Conservation (phyloP, 257 asterid genomes). For the Sherardia arvensis region DNA sequence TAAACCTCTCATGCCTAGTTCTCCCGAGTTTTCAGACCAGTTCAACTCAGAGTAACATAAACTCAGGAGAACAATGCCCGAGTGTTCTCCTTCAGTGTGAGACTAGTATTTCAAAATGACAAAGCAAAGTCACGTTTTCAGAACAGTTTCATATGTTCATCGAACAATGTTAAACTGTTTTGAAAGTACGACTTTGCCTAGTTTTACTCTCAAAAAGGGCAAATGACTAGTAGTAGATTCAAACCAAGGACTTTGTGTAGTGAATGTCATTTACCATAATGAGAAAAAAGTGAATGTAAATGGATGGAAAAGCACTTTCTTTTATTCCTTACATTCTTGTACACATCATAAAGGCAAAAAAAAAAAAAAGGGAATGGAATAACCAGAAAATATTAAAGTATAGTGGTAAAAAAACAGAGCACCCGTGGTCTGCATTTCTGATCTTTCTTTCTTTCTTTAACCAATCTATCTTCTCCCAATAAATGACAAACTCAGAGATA, state of each 20-base stretch:
- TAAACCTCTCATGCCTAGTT: too few relatives aligned
- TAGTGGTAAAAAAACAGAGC: conserved; percentile 2
- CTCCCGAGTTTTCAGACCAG: too few relatives aligned
- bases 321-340: not conserved
- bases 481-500: not conserved
- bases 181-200: not conserved
- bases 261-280: not conserved
- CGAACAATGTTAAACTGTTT: too few relatives aligned
- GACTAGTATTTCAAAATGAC: too few relatives aligned
- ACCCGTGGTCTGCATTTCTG: conserved; percentile 3
- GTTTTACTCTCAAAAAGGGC: not conserved
- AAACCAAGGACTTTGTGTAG: not conserved
- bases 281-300: not conserved
- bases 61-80: too few relatives aligned
- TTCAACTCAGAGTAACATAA: too few relatives aligned
- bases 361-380: not conserved
- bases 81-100: too few relatives aligned
- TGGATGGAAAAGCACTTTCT: not conserved
- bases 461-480: not conserved
- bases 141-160: too few relatives aligned
- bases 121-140: too few relatives aligned
- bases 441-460: not conserved
- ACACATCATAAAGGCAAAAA: not conserved
- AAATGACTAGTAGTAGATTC: not conserved
- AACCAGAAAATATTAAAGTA: not conserved